Evolutionary conservation across 495 filamentous ascomycete genomes (phyloP), one percentile per base, ranked within the genome.

Genomic region (Entonaema liquescens): DNA sequence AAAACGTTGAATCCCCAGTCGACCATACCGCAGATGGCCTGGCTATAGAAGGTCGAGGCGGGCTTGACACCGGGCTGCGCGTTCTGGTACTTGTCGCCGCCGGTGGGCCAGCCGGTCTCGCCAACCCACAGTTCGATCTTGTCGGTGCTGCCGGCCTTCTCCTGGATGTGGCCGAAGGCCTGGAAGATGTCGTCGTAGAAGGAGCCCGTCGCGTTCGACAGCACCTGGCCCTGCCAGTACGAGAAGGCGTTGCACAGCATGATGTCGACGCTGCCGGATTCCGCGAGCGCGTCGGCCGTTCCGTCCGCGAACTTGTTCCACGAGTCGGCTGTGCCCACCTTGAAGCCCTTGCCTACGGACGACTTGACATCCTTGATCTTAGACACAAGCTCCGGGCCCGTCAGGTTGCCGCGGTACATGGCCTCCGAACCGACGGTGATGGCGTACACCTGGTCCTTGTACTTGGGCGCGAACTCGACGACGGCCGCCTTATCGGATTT

Each of bases 281-380:
- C 76, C 72, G 92, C 85, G 62, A 93, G 79, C 21, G 89, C 81
- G 74, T 94, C 88, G 8, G 88, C 92, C 44, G 90, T 91, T 38
- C 90, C 91, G 76, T 93, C 90, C 40, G 86, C 84, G 73, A 85
- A 90, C 79, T 91, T 92, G 83, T 94, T 94, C 92, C 92, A 95
- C 77, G 84, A 88, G 81, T 95, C 92, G 5, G 91, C 92, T 19
- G 90, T 93, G 59, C 92, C 92, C 38, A 94, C 85, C 74, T 87
- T 87, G 70, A 89, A 78, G 28, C 73, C 79, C 17, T 49, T 58
- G 50, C 77, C 85, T 74, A 85, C 87, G 49, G 81, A 77, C 13
- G 78, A 76, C 78, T 87, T 85, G 28, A 91, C 85, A 47, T 87
- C 83, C 54, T 87, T 77, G 77, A 94, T 92, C 72, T 89, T 88